A percentile compares a stretch with the other conserved stretches of the same genome.
phyloP scores from a whole-genome alignment of 352 stramenopile species.

The Phytopythium delawarense region DNA sequence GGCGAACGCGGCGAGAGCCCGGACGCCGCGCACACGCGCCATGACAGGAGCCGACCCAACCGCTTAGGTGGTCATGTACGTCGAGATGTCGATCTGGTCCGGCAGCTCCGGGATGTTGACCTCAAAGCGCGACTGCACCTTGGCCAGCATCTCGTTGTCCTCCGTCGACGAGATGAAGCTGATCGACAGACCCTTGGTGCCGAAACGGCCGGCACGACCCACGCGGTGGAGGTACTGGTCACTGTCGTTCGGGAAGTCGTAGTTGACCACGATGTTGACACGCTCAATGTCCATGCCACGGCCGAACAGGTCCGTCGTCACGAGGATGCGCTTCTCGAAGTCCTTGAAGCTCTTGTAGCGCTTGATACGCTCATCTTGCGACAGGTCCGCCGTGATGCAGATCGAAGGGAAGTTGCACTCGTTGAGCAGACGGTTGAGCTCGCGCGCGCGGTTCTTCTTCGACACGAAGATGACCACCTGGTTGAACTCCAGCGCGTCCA shows the following conservation, averaged over 20 bases:
- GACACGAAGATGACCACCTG: constrained; percentile 99
- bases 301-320: constrained; percentile 99
- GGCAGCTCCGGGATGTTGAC: constrained; percentile 99
- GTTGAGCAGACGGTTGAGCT: constrained; percentile 98
- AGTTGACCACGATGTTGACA: constrained; percentile 99
- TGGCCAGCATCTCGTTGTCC: constrained; percentile 97
- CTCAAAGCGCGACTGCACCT: constrained; percentile 99
- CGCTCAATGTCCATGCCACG: constrained; percentile 99
- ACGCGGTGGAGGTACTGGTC: constrained; percentile 99
- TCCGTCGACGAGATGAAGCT: constrained; percentile 98
- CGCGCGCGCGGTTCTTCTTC: constrained; percentile 95
- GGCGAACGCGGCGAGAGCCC: background rate
- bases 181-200: constrained; percentile 99
- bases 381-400: constrained; percentile 98
- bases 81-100: constrained; percentile 99
- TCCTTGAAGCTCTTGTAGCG: constrained; percentile 99
- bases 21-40: constrained; percentile 6
- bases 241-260: constrained; percentile 98
- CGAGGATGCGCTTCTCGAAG: constrained; percentile 99
- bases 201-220: constrained; percentile 98
- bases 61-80: constrained; percentile 94
- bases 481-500: constrained; percentile 99
- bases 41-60: constrained; percentile 2
- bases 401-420: constrained; percentile 99
- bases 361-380: constrained; percentile 97